Evolutionary conservation across 202 grass and related monocot genomes (phyloP), one percentile per base, ranked within the genome.

Genomic region (Zoysia matrella): DNA sequence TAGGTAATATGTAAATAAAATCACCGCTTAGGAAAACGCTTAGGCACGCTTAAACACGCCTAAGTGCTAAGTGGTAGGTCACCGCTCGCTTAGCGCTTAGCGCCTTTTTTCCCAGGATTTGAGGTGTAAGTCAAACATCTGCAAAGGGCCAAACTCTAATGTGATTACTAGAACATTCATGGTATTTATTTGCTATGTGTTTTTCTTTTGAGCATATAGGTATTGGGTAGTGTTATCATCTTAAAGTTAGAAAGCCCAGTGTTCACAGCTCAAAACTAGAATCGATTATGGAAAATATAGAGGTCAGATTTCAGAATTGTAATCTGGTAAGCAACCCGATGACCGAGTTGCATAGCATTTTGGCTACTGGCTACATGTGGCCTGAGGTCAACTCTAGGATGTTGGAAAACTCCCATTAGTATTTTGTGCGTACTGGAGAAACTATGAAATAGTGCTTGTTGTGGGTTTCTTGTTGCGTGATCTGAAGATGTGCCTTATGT

Each of bases 401-500:
- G 9, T 72, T 72, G 4, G 5, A 53, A 51, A 45, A 14, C 0
- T 18, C 8, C 2, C 15, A 18, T 15, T 40, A 11, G 48, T 60
- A 60, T 69, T 45, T n/a, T 69, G 30, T 62, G 5, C 44, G 65
- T 84, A 7, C 18, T 71, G 14, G 49, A 7, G 47, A 52, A 79
- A n/a, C 14, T 75, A 0, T 43, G 52, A 14, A 2, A 52, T 66
- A 57, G 41, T 79, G 46, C 10, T 40, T 60, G 72, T 43, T 56
- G 9, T 58, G 8, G 2, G 5, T 86, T 53, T 73, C 51, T 41
- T 83, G 41, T 53, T 82, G 9, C 67, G 6, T 1, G 1, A 53
- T 77, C 58, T 18, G 41, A 55, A 81, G 10, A 47, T 40, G 48
- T 68, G 73, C 42, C 51, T 67, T 30, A 65, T 63, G 48, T 66